Percentiles rank a stretch among this genome's conserved stretches.
Conservation (phyloP, 345 rosid species). For the Rhizophora mangle region DNA sequence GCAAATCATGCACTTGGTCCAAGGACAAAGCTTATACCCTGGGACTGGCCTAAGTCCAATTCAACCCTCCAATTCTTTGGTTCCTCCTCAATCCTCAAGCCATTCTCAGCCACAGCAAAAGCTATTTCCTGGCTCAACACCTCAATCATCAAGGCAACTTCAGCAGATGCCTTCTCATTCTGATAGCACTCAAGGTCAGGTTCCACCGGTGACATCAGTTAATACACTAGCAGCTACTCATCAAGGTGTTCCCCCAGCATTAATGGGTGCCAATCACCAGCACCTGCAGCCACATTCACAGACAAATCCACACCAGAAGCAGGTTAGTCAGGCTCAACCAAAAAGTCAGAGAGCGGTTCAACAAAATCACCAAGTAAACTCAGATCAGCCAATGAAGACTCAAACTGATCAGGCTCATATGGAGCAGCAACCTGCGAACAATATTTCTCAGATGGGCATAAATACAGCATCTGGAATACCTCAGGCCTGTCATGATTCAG, state of each 20-base stretch:
- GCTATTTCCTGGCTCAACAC: constrained; percentile 43
- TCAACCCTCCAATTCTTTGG: constrained; percentile 59
- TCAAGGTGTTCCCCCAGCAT: constrained; percentile 46
- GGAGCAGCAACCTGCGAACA: constrained; percentile 45
- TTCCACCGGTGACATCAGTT: constrained; percentile 44
- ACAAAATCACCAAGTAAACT: constrained; percentile 49
- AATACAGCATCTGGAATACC: constrained; percentile 35
- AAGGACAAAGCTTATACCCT: constrained; percentile 60
- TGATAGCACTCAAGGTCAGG: constrained; percentile 62
- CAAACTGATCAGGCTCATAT: constrained; percentile 49
- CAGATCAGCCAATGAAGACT: constrained; percentile 50
- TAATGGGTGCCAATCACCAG: constrained; percentile 36
- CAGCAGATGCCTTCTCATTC: constrained; percentile 64
- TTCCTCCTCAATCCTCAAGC: constrained; percentile 50
- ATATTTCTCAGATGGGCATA: constrained; percentile 36
- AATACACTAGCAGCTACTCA: constrained; percentile 38
- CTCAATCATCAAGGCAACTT: constrained; percentile 44
- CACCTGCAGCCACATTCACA: constrained; percentile 34
- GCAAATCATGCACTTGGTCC: constrained; percentile 51
- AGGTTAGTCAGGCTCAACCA: constrained; percentile 48
- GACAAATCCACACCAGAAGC: constrained; percentile 51
- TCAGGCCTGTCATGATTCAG: constrained; percentile 46
- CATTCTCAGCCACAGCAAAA: constrained; percentile 60
- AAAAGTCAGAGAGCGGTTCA: constrained; percentile 56
- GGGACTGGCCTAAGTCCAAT: constrained; percentile 50